Conservation (phyloP, 2,329 filamentous ascomycete species). For the Rhynchosporium graminicola region DNA sequence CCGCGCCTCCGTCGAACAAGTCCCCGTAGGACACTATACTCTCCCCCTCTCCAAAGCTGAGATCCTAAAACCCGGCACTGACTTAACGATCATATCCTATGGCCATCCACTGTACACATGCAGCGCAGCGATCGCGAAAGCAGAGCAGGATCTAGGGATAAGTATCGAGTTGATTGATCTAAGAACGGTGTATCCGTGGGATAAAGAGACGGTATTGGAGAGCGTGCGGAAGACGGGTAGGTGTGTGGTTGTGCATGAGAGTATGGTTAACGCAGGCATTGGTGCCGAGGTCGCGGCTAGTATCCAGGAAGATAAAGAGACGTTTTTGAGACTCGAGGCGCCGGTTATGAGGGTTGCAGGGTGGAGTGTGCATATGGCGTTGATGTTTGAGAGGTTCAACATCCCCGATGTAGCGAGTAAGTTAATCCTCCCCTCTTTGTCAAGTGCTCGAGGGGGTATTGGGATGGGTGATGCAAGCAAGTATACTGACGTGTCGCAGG, state of each 20-base stretch:
- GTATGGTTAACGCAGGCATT: conserved; percentile 72
- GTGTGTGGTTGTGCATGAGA: conserved; percentile 72
- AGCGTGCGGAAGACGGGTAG: conserved; percentile 71
- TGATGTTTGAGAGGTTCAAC: conserved; percentile 65
- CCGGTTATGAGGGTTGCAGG: conserved; percentile 70
- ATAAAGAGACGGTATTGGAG: conserved; percentile 62
- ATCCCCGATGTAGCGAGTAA: conserved; percentile 70
- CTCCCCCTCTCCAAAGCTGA: conserved; percentile 70
- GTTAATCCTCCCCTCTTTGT: conserved; percentile 39
- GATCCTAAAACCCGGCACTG: conserved; percentile 63
- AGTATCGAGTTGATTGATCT: conserved; percentile 71
- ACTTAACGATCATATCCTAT: conserved; percentile 69
- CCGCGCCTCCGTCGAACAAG: conserved; percentile 71
- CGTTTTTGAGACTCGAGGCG: conserved; percentile 68
- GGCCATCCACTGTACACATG: conserved; percentile 72
- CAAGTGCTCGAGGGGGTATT: neutral
- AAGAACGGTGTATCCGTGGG: conserved; percentile 73
- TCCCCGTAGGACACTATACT: conserved; percentile 66
- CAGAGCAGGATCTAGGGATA: conserved; percentile 67
- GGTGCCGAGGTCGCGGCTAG: conserved; percentile 72
- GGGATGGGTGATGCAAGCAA: no score
- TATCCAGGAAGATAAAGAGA: conserved; percentile 62
- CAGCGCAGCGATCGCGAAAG: conserved; percentile 62
- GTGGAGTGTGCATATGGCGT: conserved; percentile 67
- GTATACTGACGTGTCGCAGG: conserved; percentile 33